phyloP scores from a whole-genome alignment of 2,329 filamentous ascomycete genomes.

The Calonectria multiphialidica region DNA sequence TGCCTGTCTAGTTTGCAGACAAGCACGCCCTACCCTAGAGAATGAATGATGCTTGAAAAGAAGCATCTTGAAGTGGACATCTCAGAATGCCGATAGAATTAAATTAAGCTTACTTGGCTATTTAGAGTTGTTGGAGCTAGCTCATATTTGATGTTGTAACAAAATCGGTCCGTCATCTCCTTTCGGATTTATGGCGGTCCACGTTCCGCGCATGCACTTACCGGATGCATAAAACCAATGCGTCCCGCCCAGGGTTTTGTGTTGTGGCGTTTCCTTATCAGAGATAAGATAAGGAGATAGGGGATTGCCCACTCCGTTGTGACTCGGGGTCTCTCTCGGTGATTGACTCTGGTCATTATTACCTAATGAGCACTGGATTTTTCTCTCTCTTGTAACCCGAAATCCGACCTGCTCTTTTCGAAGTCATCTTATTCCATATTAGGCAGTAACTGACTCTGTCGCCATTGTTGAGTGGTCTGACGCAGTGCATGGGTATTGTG shows the following conservation, averaged over 20 bases:
- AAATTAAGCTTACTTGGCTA: neutral
- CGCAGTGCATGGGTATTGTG: neutral
- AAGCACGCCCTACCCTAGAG: neutral
- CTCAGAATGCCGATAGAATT: too few relatives aligned
- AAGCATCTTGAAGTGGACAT: neutral
- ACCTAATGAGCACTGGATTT: neutral
- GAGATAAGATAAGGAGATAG: conserved; percentile 8
- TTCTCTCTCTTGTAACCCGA: neutral
- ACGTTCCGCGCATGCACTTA: neutral
- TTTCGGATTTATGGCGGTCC: neutral
- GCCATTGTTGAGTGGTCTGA: neutral
- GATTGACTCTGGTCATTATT: conserved; percentile 25
- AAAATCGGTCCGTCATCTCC: neutral
- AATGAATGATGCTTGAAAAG: neutral
- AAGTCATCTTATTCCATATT: conserved; percentile 2
- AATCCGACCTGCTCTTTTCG: neutral
- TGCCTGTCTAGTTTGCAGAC: too few relatives aligned
- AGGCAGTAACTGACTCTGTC: neutral
- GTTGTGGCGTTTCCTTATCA: neutral
- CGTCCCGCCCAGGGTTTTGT: neutral
- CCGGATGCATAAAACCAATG: neutral
- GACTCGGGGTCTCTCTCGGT: conserved; percentile 26
- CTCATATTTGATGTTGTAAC: neutral
- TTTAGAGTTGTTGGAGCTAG: neutral
- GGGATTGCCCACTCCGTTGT: conserved; percentile 1